phyloP scores from a whole-genome alignment of 1,284 basidiomycete species.

The Athelia sp. region DNA sequence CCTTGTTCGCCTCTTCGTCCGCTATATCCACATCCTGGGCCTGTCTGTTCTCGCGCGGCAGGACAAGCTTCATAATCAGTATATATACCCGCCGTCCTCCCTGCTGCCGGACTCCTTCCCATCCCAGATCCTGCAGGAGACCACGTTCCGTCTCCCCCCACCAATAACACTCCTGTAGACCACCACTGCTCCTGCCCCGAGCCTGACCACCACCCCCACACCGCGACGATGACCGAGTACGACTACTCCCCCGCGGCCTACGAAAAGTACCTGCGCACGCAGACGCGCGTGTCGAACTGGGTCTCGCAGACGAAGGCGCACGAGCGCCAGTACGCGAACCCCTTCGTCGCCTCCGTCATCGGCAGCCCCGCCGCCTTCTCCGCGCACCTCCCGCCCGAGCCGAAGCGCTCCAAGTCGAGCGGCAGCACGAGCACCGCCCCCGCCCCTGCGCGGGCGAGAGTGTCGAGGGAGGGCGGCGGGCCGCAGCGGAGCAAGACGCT shows the following conservation, averaged over 20 bases:
- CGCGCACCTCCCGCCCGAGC: not conserved
- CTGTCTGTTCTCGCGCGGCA: no score
- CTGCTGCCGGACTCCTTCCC: no score
- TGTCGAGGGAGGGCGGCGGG: not conserved
- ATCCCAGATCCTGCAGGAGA: no score
- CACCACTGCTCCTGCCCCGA: not conserved
- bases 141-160: no score
- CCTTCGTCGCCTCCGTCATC: constrained; percentile 12
- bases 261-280: constrained; percentile 37
- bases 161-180: no score
- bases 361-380: not conserved
- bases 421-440: not conserved
- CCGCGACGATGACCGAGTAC: constrained; percentile 43
- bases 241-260: constrained; percentile 49
- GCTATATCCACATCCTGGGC: no score
- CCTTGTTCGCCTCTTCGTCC: no score
- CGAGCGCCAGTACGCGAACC: constrained; percentile 20
- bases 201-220: not conserved
- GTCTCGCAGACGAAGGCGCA: constrained; percentile 23
- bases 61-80: no score
- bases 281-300: constrained; percentile 39
- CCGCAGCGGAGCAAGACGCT: not conserved
- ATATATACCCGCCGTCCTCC: no score
- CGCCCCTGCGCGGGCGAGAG: not conserved
- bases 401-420: not conserved